Conservation (phyloP, 2,329 filamentous ascomycete species). For the Nemania sp. region DNA sequence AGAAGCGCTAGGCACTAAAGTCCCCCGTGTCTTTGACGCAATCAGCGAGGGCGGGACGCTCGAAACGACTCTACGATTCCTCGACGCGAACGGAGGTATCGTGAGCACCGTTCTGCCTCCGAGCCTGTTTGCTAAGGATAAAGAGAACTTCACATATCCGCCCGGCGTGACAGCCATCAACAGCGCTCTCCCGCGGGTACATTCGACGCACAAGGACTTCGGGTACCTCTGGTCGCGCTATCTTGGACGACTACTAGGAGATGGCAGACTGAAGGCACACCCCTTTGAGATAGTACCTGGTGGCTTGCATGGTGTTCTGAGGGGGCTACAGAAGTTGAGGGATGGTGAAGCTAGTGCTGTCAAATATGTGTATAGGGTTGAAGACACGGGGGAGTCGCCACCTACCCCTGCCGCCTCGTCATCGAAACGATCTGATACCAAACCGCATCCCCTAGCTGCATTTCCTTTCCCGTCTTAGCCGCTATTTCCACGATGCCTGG, state of each 20-base stretch:
- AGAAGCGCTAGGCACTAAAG: constrained; percentile 35
- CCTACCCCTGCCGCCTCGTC: background rate
- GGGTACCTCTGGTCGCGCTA: constrained; percentile 48
- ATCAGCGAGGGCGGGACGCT: constrained; percentile 40
- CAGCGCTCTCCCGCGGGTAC: constrained; percentile 22
- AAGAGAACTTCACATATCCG: constrained; percentile 36
- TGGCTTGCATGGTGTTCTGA: constrained; percentile 66
- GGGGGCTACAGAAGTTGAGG: constrained; percentile 66
- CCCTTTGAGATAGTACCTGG: constrained; percentile 65
- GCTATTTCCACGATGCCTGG: background rate
- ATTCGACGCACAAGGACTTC: constrained; percentile 36
- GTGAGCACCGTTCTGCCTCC: constrained; percentile 38
- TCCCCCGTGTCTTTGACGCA: constrained; percentile 37
- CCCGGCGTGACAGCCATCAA: constrained; percentile 33
- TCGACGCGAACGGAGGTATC: constrained; percentile 27
- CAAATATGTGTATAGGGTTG: constrained; percentile 70
- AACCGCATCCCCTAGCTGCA: background rate
- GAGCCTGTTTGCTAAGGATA: constrained; percentile 32
- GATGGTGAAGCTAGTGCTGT: constrained; percentile 71
- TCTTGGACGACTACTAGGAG: constrained; percentile 56
- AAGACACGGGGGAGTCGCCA: constrained; percentile 44
- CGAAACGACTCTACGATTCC: constrained; percentile 35
- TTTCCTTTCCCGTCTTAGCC: constrained; percentile 9
- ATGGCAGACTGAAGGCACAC: constrained; percentile 64
- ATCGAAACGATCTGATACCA: background rate